A percentile compares a stretch with the other conserved stretches of the same genome.
phyloP scores from a whole-genome alignment of 768 basidiomycete genomes.

The Sporobolomyces roseus region DNA sequence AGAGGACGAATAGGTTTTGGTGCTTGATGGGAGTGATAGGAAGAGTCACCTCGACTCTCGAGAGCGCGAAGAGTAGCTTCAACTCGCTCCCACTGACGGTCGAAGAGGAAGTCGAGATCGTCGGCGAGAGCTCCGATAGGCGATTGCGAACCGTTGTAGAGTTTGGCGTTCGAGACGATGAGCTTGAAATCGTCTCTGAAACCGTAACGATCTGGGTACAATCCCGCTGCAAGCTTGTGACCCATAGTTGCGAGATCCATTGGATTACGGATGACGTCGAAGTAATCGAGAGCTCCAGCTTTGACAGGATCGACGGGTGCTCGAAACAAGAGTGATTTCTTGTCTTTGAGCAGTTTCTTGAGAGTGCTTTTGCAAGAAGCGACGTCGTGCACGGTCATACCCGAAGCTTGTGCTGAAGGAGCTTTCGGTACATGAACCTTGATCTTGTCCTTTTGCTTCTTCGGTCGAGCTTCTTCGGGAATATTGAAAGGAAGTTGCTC shows the following conservation, averaged over 20 bases:
- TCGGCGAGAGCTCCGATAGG: conserved; percentile 72
- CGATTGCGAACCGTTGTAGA: conserved; percentile 71
- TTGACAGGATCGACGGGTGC: conserved; percentile 63
- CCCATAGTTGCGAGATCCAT: conserved; percentile 91
- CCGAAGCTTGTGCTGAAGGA: conserved; percentile 34
- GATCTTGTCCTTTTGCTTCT: conserved; percentile 37
- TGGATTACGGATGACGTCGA: conserved; percentile 80
- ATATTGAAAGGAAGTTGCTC: conserved; percentile 6
- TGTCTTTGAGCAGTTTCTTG: conserved; percentile 73
- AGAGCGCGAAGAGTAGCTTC: conserved; percentile 66
- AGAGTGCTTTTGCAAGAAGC: conserved; percentile 48
- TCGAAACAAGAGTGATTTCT: conserved; percentile 68
- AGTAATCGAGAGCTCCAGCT: conserved; percentile 56
- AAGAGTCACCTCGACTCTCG: conserved; percentile 48
- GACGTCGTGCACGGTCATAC: conserved; percentile 42
- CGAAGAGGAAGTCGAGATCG: conserved; percentile 72
- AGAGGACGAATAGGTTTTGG: conserved; percentile 8
- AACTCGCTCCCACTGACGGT: conserved; percentile 82
- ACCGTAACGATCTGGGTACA: conserved; percentile 75
- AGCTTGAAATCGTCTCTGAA: conserved; percentile 83
- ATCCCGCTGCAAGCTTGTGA: conserved; percentile 77
- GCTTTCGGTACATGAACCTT: conserved; percentile 24
- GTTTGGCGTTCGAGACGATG: conserved; percentile 80
- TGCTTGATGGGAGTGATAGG: not conserved
- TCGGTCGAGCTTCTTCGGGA: conserved; percentile 19